Percentiles rank a stretch among this genome's conserved stretches.
These are phyloP conservation scores for Penicillium sp. DNA, from an alignment of 2,329 filamentous ascomycete species.

Conservation along the genomic window DNA sequence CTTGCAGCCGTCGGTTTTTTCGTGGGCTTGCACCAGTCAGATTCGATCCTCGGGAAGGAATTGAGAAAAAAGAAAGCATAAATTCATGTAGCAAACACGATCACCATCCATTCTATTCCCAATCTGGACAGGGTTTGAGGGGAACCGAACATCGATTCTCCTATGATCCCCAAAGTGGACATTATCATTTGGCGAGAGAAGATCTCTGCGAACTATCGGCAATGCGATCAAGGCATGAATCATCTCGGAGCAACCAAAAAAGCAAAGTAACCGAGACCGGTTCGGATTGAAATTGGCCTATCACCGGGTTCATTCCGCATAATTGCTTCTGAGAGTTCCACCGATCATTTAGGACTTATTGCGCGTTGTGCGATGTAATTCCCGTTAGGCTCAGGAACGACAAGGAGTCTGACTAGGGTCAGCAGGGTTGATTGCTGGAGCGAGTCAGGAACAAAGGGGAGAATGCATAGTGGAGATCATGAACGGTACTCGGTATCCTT, in stretches of 20 bases:
- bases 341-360: neutral
- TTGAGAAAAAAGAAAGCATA: slow-evolving; percentile 1
- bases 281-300: slow-evolving; percentile 19
- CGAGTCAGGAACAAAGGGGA: slow-evolving; percentile 18
- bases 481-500: too few relatives aligned
- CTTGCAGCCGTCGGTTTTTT: slow-evolving; percentile 11
- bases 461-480: neutral
- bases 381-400: slow-evolving; percentile 12
- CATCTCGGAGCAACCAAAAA: slow-evolving; percentile 17
- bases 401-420: slow-evolving; percentile 5
- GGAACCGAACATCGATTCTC: too few relatives aligned
- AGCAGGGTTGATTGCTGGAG: slow-evolving; percentile 10
- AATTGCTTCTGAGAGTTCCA: slow-evolving; percentile 15
- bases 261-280: slow-evolving; percentile 22
- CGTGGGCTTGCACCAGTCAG: slow-evolving; percentile 15
- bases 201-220: too few relatives aligned
- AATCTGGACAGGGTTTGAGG: neutral
- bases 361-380: slow-evolving; percentile 1
- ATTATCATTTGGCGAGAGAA: too few relatives aligned
- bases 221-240: neutral
- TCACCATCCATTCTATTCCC: slow-evolving; percentile 6
- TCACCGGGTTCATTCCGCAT: slow-evolving; percentile 5
- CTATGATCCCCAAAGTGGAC: too few relatives aligned
- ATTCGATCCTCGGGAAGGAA: slow-evolving; percentile 2
- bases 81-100: neutral